Conservation (phyloP, 805 yeast genomes). For the Metschnikowia bowlesiae region DNA sequence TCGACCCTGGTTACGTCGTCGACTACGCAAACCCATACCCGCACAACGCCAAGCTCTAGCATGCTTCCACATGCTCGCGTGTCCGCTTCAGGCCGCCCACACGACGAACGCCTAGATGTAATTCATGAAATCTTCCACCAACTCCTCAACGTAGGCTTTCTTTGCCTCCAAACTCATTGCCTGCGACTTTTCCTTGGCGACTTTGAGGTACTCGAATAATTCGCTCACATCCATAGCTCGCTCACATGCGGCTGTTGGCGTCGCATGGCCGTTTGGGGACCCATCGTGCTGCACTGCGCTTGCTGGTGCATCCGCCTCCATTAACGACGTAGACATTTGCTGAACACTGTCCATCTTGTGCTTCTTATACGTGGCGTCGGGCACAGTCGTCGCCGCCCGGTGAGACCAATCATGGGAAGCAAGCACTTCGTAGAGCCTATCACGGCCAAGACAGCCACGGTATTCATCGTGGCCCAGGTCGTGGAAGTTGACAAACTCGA, state of each 20-base stretch:
- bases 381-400: constrained; percentile 12
- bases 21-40: constrained; percentile 15
- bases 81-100: not conserved
- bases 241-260: not conserved
- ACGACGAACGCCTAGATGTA: constrained; percentile 13
- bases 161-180: constrained; percentile 24
- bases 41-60: constrained; percentile 8
- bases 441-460: constrained; percentile 39
- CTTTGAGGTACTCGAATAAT: constrained; percentile 28
- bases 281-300: not conserved
- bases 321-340: constrained; percentile 27
- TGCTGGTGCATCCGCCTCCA: not conserved
- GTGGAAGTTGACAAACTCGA: constrained; percentile 38
- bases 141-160: constrained; percentile 28
- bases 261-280: no score
- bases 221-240: constrained; percentile 22
- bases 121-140: constrained; percentile 38
- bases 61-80: not conserved
- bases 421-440: constrained; percentile 42
- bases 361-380: constrained; percentile 16
- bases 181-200: constrained; percentile 31
- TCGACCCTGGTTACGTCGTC: constrained; percentile 53
- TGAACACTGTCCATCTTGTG: constrained; percentile 19
- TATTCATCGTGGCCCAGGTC: constrained; percentile 37
- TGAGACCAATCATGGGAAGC: constrained; percentile 48